Base-by-base conservation (phyloP, 306 rosid species). In the Urtica urens region DNA sequence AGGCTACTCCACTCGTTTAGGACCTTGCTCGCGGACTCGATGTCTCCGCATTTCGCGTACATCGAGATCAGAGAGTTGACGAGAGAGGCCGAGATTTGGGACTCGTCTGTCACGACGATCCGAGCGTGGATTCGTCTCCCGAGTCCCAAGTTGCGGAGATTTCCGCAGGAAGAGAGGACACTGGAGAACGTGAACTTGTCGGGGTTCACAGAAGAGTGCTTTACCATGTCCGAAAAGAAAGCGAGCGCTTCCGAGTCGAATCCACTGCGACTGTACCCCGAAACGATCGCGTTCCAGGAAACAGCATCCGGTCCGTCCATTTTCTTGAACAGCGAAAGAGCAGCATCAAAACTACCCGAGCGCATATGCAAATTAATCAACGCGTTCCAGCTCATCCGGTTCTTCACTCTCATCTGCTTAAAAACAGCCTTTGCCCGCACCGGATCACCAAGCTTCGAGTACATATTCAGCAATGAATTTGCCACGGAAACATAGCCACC, bases 381-480 rank as follows among this genome's bases (percentile, higher is more conserved):
- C 23, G 64, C 63, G 62, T 81, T 83, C 86, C 86, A 88, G 51
- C 74, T 83, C 4, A 82, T 72, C 23, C 55, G 58, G 55, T 83
- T 65, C 59, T 57, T 83, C 47, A 65, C 20, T 53, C 77, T 76
- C 78, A 84, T 81, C 64, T 78, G 63, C 20, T 83, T 70, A 30
- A 81, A 83, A 59, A 88, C 83, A 46, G 64, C 52, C 47, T 69
- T 67, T 3, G 90, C 93, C 16, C 52, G 76, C 16, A 65, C 34
- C 0, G 72, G 66, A 68, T 84, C 80, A 13, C 97, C 82, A 3
- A 77, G 70, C 66, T 83, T 88, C 24, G 74, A 81, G 65, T 88
- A 88, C 96, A 88, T 88, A 66, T 83, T 88, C n/a, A 88, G 66
- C 65, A 83, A 50, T 5, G 93, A 83, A 59, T 82, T 83, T 0